phyloP scores from a whole-genome alignment of 192 early-diverging fungal genomes.

The Diversispora epigaea region DNA sequence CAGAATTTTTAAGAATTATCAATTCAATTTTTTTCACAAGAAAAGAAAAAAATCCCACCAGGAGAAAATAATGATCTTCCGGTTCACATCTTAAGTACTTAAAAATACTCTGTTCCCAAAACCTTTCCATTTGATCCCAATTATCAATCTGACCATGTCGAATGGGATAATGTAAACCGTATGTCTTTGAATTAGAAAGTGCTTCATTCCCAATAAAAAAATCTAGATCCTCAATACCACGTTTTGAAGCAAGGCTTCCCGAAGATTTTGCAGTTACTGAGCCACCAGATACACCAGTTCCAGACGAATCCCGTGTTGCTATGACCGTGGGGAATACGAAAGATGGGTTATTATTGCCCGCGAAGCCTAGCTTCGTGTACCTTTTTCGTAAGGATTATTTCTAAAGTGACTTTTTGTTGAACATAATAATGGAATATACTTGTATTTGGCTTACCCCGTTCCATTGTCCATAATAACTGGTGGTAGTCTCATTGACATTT shows the following conservation, averaged over 20 bases:
- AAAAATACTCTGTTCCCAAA: slow-evolving; percentile 98
- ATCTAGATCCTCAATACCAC: slow-evolving; percentile 96
- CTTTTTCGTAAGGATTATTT: slow-evolving; percentile 37
- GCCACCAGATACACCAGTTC: slow-evolving; percentile 43
- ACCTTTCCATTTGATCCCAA: slow-evolving; percentile 99
- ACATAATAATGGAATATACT: background rate
- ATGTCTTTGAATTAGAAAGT: slow-evolving; percentile 82
- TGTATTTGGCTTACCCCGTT: slow-evolving; percentile 71
- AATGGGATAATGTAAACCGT: slow-evolving; percentile 88
- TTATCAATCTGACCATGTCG: slow-evolving; percentile 98
- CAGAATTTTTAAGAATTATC: background rate
- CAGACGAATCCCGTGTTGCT: slow-evolving; percentile 68
- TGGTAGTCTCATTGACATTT: slow-evolving; percentile 50
- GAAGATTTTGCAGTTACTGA: slow-evolving; percentile 56
- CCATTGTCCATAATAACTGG: slow-evolving; percentile 98
- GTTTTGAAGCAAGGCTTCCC: slow-evolving; percentile 86
- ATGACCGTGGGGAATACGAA: slow-evolving; percentile 97
- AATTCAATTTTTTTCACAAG: background rate
- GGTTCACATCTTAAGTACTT: slow-evolving; percentile 98
- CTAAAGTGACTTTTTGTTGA: background rate
- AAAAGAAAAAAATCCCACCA: slow-evolving; percentile 53
- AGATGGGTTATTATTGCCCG: slow-evolving; percentile 94
- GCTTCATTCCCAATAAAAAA: slow-evolving; percentile 98
- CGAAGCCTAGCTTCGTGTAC: slow-evolving; percentile 97
- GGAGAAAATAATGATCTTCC: slow-evolving; percentile 94